phyloP scores from a whole-genome alignment of 495 filamentous ascomycete species.

The Tuber indicum region DNA sequence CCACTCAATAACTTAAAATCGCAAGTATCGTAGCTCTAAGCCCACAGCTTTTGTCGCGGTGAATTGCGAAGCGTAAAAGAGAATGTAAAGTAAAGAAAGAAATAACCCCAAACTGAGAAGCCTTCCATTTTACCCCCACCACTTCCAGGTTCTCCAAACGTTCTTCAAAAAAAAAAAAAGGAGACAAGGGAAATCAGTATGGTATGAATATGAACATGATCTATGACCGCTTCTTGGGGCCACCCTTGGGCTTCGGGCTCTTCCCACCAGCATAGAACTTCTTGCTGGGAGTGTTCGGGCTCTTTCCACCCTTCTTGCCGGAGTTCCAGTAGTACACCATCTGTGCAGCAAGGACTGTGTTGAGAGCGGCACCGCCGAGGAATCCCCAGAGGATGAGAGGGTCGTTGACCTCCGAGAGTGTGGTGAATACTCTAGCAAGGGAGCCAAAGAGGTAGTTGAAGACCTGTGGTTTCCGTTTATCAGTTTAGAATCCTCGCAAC shows the following conservation, averaged over 20 bases:
- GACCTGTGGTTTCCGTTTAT: constrained; percentile 53
- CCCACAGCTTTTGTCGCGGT: neutral
- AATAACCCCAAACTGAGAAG: neutral
- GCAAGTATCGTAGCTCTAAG: neutral
- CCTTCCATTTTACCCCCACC: neutral
- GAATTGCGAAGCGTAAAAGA: constrained; percentile 1
- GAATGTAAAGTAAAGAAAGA: neutral
- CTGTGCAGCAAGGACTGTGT: constrained; percentile 76
- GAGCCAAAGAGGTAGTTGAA: constrained; percentile 95
- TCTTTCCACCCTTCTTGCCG: constrained; percentile 16
- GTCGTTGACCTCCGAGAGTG: constrained; percentile 90
- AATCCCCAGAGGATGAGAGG: constrained; percentile 91
- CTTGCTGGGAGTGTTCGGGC: constrained; percentile 15
- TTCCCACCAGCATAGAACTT: constrained; percentile 23
- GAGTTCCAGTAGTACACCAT: constrained; percentile 96
- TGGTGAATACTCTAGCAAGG: constrained; percentile 91
- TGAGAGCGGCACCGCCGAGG: constrained; percentile 79
- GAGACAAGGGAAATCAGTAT: neutral
- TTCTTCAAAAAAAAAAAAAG: neutral
- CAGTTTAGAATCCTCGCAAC: constrained; percentile 4
- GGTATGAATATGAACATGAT: constrained; percentile 1
- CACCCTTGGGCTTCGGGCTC: constrained; percentile 43
- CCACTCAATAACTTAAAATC: neutral
- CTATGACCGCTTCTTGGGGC: constrained; percentile 36
- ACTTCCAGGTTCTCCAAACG: neutral